Percentiles rank a stretch among this genome's conserved stretches.
These are phyloP conservation scores for Furcasterigmium sp. DNA, from an alignment of 2,329 filamentous ascomycete genomes.

Conservation along the genomic window DNA sequence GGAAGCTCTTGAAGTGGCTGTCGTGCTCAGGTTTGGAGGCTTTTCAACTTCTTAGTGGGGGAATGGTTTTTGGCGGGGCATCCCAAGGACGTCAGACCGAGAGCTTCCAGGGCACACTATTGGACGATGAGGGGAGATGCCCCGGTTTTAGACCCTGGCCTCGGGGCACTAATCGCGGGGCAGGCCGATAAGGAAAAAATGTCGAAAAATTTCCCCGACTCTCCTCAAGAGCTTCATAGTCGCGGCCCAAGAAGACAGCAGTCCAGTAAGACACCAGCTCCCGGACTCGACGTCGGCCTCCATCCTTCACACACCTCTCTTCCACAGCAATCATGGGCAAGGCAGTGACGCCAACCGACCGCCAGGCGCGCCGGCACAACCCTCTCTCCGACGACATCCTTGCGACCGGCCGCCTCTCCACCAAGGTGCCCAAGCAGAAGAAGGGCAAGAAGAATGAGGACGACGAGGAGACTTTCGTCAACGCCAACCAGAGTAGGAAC, in stretches of 20 bases:
- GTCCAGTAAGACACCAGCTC: too few species aligned
- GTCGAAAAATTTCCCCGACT: slow-evolving; percentile 10
- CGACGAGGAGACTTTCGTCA: slow-evolving; percentile 66
- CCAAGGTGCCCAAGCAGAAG: slow-evolving; percentile 68
- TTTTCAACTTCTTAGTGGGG: slow-evolving; percentile 1
- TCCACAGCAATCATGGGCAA: slow-evolving; percentile 63
- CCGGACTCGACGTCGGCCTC: too few species aligned
- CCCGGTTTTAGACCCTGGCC: slow-evolving; percentile 7
- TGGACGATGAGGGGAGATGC: neutral
- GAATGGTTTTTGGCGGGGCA: slow-evolving; percentile 3
- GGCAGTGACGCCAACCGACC: slow-evolving; percentile 21
- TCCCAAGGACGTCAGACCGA: slow-evolving; percentile 2
- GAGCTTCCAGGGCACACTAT: slow-evolving; percentile 2
- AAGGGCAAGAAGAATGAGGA: slow-evolving; percentile 58
- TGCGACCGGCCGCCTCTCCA: slow-evolving; percentile 64
- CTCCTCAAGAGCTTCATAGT: too few species aligned
- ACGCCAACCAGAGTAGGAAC: slow-evolving; percentile 80
- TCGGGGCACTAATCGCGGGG: slow-evolving; percentile 14
- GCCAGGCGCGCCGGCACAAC: slow-evolving; percentile 38
- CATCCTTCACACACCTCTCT: too few species aligned
- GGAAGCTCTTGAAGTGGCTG: neutral
- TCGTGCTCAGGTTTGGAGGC: too few species aligned
- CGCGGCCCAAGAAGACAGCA: too few species aligned
- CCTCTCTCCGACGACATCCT: slow-evolving; percentile 85
- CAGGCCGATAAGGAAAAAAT: slow-evolving; percentile 28